Conservation (phyloP, 2,329 filamentous ascomycete genomes). For the Coniochaeta prunicola region DNA sequence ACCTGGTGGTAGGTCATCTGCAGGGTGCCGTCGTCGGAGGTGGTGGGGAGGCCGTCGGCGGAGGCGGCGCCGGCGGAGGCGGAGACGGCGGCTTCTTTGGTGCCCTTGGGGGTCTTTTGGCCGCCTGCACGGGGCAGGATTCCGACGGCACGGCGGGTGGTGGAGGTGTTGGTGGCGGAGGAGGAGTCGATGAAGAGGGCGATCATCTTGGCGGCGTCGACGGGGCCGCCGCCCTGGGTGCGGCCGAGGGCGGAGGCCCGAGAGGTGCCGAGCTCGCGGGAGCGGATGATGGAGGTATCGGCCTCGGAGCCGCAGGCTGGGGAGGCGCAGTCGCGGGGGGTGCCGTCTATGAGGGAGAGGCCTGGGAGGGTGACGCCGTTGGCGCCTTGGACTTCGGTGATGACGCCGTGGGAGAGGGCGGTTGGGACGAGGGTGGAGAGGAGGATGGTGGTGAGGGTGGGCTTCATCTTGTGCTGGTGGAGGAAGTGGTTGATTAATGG, state of each 20-base stretch:
- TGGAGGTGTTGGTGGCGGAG: conserved; percentile 15
- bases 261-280: conserved; percentile 46
- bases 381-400: conserved; percentile 48
- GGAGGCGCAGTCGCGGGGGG: conserved; percentile 57
- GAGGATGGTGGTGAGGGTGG: conserved; percentile 32
- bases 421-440: conserved; percentile 40
- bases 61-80: conserved; percentile 47
- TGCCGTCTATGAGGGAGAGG: conserved; percentile 56
- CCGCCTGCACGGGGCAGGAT: conserved; percentile 20
- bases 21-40: conserved; percentile 51
- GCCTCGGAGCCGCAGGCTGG: conserved; percentile 58
- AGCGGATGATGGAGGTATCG: conserved; percentile 64
- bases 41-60: conserved; percentile 50
- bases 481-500: too few relatives aligned
- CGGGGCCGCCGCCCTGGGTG: conserved; percentile 51
- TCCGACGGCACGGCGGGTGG: too few relatives aligned
- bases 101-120: conserved; percentile 27
- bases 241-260: conserved; percentile 55
- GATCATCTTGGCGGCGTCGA: conserved; percentile 51
- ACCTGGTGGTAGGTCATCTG: conserved; percentile 62
- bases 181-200: conserved; percentile 50
- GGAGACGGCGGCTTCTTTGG: conserved; percentile 44
- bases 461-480: conserved; percentile 14
- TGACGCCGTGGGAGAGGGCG: conserved; percentile 47
- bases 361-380: conserved; percentile 58